Percentiles rank a stretch among this genome's conserved stretches.
phyloP scores from a whole-genome alignment of 192 early-diverging fungal species.

The Entomortierella beljakovae region DNA sequence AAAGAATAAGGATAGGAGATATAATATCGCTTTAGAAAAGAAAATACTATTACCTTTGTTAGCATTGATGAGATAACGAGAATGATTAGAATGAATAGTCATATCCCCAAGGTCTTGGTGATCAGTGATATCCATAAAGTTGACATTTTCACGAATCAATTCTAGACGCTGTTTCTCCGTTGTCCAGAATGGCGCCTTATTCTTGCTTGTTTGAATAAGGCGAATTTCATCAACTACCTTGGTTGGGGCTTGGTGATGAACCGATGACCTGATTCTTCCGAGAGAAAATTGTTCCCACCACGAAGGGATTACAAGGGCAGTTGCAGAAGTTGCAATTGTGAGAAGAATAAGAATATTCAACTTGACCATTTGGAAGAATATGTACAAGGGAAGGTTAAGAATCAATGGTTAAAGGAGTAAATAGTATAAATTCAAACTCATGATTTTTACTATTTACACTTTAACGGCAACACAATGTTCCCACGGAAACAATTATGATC shows the following conservation, averaged over 20 bases:
- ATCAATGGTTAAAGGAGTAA: too few species aligned
- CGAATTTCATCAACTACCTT: slow-evolving; percentile 19
- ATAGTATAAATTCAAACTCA: too few species aligned
- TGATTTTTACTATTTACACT: too few species aligned
- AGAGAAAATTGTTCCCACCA: neutral
- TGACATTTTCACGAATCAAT: slow-evolving; percentile 72
- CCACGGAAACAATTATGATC: too few species aligned
- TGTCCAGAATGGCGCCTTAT: slow-evolving; percentile 69
- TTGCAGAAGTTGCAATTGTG: neutral
- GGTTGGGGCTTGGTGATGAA: too few species aligned
- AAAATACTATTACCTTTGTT: slow-evolving; percentile 17
- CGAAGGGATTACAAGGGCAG: neutral
- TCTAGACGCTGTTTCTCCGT: slow-evolving; percentile 70
- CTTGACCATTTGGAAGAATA: neutral
- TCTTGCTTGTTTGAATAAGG: slow-evolving; percentile 60
- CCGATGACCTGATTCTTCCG: too few species aligned
- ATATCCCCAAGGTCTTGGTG: slow-evolving; percentile 59
- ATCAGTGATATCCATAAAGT: slow-evolving; percentile 95
- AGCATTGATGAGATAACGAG: slow-evolving; percentile 3
- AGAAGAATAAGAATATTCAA: neutral
- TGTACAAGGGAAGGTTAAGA: neutral
- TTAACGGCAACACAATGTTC: too few species aligned
- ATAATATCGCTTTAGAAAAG: neutral
- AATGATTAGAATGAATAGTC: neutral
- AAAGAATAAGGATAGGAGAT: neutral